These are phyloP conservation scores for Alnus glutinosa DNA, from an alignment of 306 rosid genomes.

Conservation along the genomic window DNA sequence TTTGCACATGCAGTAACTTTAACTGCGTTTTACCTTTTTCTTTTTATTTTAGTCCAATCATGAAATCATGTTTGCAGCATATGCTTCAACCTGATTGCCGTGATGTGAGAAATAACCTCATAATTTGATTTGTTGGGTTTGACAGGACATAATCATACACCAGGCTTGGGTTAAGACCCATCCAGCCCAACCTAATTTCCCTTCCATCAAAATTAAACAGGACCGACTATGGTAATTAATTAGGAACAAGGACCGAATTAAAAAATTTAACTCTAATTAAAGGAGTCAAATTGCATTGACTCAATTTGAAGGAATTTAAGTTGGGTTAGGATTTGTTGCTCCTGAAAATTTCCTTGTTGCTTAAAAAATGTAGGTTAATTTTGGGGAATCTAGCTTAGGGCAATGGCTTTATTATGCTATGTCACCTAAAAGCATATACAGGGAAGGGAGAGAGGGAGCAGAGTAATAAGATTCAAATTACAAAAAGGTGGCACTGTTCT, in stretches of 20 bases:
- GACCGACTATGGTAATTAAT: too few species aligned
- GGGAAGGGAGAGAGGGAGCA: neutral
- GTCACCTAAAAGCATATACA: neutral
- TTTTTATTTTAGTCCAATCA: neutral
- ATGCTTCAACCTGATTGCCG: neutral
- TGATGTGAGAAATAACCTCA: neutral
- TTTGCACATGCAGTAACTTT: neutral
- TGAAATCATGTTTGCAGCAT: conserved; percentile 1
- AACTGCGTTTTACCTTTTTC: neutral
- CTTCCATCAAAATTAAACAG: neutral
- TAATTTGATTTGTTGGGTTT: neutral
- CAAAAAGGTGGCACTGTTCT: neutral
- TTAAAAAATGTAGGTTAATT: neutral
- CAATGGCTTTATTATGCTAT: neutral
- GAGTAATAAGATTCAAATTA: neutral
- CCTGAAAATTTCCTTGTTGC: neutral
- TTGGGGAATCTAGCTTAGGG: neutral
- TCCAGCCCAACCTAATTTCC: neutral
- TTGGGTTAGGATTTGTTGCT: neutral
- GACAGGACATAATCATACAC: neutral
- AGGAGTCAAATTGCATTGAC: too few species aligned
- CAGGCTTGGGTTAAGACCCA: neutral
- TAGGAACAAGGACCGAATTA: too few species aligned
- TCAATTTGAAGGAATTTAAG: too few species aligned
- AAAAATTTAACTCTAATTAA: too few species aligned